These are phyloP conservation scores for Phytophthora niederhauseri DNA, from an alignment of 352 stramenopile genomes.

Conservation along the genomic window DNA sequence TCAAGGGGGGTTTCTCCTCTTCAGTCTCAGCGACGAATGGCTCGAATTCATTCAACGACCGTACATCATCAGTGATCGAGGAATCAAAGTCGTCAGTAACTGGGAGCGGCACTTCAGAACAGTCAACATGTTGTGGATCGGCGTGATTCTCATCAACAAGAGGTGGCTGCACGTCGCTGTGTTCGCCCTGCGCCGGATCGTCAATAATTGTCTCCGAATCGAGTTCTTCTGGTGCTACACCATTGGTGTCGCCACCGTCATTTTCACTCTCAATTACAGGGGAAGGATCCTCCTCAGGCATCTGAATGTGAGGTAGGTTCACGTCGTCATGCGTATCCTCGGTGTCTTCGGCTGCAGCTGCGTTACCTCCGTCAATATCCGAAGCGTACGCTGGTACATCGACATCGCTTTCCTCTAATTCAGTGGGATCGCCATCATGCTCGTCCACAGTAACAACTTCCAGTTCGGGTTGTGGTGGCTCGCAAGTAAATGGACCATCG, in stretches of 20 bases:
- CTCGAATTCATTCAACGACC: not conserved
- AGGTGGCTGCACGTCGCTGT: not conserved
- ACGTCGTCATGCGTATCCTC: not conserved
- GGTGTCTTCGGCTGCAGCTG: not conserved
- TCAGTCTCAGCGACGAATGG: not conserved
- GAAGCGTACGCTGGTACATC: not conserved
- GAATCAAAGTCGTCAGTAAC: not conserved
- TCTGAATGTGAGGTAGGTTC: not conserved
- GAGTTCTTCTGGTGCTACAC: not conserved
- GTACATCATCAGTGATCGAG: not conserved
- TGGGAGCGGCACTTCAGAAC: not conserved
- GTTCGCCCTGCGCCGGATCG: not conserved
- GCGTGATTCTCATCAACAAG: not conserved
- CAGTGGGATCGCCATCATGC: not conserved
- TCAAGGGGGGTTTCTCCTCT: not conserved
- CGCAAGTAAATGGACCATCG: not conserved
- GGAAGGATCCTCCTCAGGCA: not conserved
- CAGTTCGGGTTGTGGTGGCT: not conserved
- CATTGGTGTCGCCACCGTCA: not conserved
- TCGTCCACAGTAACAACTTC: not conserved
- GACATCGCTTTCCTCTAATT: not conserved
- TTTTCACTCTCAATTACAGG: not conserved
- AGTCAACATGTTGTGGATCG: not conserved
- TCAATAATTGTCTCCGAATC: not conserved
- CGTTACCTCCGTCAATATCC: not conserved